Evolutionary conservation across 2,329 filamentous ascomycete genomes (phyloP).

Genomic region (Plectosphaerella plurivora): DNA sequence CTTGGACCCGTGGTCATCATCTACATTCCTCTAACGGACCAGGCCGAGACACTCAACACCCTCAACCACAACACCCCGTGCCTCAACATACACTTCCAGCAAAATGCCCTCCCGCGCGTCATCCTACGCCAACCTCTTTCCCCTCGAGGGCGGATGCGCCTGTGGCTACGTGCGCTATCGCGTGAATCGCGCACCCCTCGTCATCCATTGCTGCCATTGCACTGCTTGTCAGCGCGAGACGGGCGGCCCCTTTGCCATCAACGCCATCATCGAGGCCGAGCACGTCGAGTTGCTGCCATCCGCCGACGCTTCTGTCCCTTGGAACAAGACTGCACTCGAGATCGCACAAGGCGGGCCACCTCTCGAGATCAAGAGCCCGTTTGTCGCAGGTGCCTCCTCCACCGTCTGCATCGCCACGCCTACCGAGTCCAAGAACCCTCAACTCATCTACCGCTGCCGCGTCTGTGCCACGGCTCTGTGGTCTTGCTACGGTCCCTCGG

Average conservation of each 20-base stretch:
- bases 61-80: no score
- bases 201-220: conserved; percentile 43
- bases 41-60: no score
- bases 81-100: neutral
- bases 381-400: neutral
- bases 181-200: conserved; percentile 49
- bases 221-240: conserved; percentile 40
- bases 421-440: conserved; percentile 27
- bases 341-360: conserved; percentile 3
- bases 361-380: neutral
- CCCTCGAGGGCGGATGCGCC: conserved; percentile 50
- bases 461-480: conserved; percentile 34
- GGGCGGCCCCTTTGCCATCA: conserved; percentile 33
- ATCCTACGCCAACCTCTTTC: conserved; percentile 8
- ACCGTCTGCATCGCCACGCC: neutral
- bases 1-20: neutral
- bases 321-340: conserved; percentile 7
- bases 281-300: conserved; percentile 25
- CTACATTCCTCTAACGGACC: no score
- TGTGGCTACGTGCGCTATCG: conserved; percentile 68
- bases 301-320: conserved; percentile 16
- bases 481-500: conserved; percentile 31
- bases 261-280: conserved; percentile 35
- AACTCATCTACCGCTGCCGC: conserved; percentile 37
- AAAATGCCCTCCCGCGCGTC: conserved; percentile 6